Evolutionary conservation across 768 basidiomycete species (phyloP), one percentile per base, ranked within the genome.

Genomic region (Naganishia kalamii): DNA sequence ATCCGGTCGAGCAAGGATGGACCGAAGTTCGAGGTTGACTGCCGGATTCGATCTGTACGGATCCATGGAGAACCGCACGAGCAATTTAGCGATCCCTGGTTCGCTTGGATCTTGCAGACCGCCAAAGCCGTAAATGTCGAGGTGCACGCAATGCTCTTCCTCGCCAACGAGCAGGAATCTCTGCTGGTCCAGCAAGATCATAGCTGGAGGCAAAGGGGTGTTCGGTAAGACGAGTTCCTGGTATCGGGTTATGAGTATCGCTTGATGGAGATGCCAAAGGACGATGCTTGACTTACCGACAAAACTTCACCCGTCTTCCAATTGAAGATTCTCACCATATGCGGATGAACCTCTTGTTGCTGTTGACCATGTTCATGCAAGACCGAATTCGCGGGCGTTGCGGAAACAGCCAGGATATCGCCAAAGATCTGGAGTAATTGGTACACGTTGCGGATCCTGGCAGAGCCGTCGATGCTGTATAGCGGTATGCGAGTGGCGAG

Each of bases 301-400:
- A 84, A 72, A 7, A 79, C 71, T 11, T 74, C 69, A 6, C 85
- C 85, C 4, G 82, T 84, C 71, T 83, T 84, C 87, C 87, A 88
- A 62, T 88, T 82, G 86, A 85, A 88, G 23, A 86, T 77, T 25
- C 82, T 76, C 13, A 87, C 72, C 68, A 85, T 83, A 64, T 72
- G 60, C 79, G 35, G 62, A 17, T 29, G 27, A 7, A 61, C 5
- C 6, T n/a, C 5, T 44, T n/a, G 11, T 44, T 8, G 11, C 21
- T 44, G 13, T n/a, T n/a, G 13, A 6, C 6, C 19, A 44, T 67
- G 8, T 62, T 65, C 43, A 69, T 30, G 35, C 4, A 27, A 17
- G 23, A 43, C 6, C 46, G 67, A 15, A 51, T 57, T 23, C 70
- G 46, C 10, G 49, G 67, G 33, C 69, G 62, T 67, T 60, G 84